Percentiles rank a stretch among this genome's conserved stretches.
These are phyloP conservation scores for Fennellomyces sp. DNA, from an alignment of 371 early-diverging fungal genomes.

Conservation along the genomic window DNA sequence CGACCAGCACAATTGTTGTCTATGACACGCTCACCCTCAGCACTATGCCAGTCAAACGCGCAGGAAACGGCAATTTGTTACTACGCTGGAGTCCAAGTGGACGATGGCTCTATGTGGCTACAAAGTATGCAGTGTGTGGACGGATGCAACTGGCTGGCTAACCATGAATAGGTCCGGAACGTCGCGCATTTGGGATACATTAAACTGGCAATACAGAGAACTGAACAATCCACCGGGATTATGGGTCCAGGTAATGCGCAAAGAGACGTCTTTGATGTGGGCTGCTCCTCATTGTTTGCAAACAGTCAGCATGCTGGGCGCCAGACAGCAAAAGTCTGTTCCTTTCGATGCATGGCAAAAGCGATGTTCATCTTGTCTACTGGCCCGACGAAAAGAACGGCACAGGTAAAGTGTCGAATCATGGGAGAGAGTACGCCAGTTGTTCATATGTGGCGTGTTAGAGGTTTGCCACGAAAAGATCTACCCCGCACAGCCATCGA, in stretches of 20 bases:
- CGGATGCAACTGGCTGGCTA: too few species aligned
- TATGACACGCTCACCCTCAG: conserved; percentile 34
- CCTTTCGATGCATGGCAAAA: conserved; percentile 41
- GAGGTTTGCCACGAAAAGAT: conserved; percentile 10
- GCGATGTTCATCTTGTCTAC: conserved; percentile 30
- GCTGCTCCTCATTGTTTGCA: neutral
- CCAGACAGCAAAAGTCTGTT: conserved; percentile 39
- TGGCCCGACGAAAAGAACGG: conserved; percentile 9
- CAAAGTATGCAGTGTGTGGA: too few species aligned
- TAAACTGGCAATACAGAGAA: conserved; percentile 32
- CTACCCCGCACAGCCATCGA: neutral
- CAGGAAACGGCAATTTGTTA: conserved; percentile 36
- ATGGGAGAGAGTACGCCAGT: neutral
- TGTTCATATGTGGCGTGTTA: neutral
- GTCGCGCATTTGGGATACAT: conserved; percentile 49
- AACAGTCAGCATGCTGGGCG: conserved; percentile 48
- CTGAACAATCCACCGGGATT: conserved; percentile 42
- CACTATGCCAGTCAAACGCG: conserved; percentile 32
- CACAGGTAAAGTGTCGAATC: conserved; percentile 1
- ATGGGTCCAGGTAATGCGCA: conserved; percentile 35
- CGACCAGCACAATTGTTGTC: conserved; percentile 27
- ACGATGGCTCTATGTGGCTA: conserved; percentile 41
- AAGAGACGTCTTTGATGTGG: neutral
- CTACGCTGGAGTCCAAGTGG: conserved; percentile 53
- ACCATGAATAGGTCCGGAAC: conserved; percentile 15